Evolutionary conservation across 2,329 filamentous ascomycete genomes (phyloP), one percentile per base, ranked within the genome.

Genomic region (Paracoccidioides brasiliensis): DNA sequence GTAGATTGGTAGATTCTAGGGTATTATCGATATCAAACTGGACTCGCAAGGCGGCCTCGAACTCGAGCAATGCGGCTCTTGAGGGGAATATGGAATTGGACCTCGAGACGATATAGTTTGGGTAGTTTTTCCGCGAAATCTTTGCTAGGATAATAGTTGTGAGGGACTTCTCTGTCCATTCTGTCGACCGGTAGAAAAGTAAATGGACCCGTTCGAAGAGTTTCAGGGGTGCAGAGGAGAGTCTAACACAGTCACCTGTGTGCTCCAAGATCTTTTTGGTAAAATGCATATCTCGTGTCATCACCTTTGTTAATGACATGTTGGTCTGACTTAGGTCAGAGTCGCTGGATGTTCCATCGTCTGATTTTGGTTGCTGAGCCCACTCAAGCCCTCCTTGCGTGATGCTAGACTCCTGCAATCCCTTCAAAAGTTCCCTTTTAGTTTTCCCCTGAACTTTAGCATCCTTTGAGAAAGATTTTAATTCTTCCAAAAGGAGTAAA

Each of bases 121-220:
- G 90, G 61, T 96, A 98, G 66, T 90, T 93, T 40, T 88, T 80
- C 45, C 83, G 80, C 1, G 90, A 88, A 56, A 95, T 95, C 60
- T 91, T 90, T 6, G 93, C 88, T 4, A 98, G 78, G 46, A 98
- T 95, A 54, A 97, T 91, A 0, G 90, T 91, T 1, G 89, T 97
- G 12, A 98, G 75, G 1, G 91, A 96, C 69, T 95, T 97, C 64
- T 97, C 91, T 0, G 90, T 95, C 93, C 93, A 98, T 67, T 95
- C 88, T 0, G 89, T 94, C 8, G 90, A 96, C 57, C 91, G 80
- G 69, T 97, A 97, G 69, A 96, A 98, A 33, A 98, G 90, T 2
- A 98, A 74, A 71, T 97, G 93, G 0, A 97, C 90, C 32, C 93
- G 82, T 69, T 96, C 90, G 64, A 98, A 98, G 0, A 98, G 78